Evolutionary conservation across 2,329 filamentous ascomycete genomes (phyloP).

Genomic region (Colletotrichum cordylinicola): DNA sequence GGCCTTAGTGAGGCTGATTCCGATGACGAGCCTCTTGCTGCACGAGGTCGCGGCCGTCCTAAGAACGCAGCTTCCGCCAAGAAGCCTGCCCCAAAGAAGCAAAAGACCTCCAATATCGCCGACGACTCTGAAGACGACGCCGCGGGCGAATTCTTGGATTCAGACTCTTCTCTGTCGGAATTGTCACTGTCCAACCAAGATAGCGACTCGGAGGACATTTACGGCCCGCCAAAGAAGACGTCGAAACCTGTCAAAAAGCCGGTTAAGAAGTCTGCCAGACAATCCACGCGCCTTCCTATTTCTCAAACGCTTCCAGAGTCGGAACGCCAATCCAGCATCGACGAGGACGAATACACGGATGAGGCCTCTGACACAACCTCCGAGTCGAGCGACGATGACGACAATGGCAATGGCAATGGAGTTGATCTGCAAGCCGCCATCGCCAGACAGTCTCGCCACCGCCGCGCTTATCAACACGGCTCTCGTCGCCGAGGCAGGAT

Average conservation of each 20-base stretch:
- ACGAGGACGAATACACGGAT: not conserved
- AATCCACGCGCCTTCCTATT: not conserved
- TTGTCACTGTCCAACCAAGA: not conserved
- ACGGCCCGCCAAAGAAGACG: not conserved
- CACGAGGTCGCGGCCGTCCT: conserved; percentile 25
- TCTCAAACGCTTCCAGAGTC: not conserved
- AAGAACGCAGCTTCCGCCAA: conserved; percentile 35
- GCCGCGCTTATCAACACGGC: conserved; percentile 38
- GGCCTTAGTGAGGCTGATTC: conserved; percentile 6
- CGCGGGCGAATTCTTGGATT: conserved; percentile 2
- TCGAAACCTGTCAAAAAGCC: not conserved
- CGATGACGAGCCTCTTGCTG: not conserved
- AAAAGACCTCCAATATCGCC: conserved; percentile 2
- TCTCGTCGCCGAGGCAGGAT: conserved; percentile 31
- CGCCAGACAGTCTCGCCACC: conserved; percentile 27
- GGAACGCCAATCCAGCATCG: not conserved
- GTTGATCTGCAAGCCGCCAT: not conserved
- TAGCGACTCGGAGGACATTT: not conserved
- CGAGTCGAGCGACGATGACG: not conserved
- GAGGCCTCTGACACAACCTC: not conserved
- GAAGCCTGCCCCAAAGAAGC: conserved; percentile 2
- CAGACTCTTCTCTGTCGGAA: conserved; percentile 26
- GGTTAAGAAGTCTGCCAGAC: not conserved
- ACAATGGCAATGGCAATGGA: not conserved
- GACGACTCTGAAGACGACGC: conserved; percentile 18